Evolutionary conservation across 1,139 yeast genomes (phyloP), one percentile per base, ranked within the genome.

Genomic region (Nakaseomyces sp.): DNA sequence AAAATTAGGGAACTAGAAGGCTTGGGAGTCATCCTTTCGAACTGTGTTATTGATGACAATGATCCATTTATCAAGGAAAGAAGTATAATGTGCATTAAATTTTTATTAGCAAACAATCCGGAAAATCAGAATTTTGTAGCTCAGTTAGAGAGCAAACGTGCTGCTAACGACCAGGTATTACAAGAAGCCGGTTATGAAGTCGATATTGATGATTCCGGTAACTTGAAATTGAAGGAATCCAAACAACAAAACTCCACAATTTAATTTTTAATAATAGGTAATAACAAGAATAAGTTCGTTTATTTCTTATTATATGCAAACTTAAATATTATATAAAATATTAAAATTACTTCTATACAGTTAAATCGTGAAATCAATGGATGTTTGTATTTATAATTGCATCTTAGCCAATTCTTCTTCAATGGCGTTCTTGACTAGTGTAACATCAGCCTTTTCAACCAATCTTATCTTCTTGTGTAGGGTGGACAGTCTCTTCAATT

Each of bases 61-160:
- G 93, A 91, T 56, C 97, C 97, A 0, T 88, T 73, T 57, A 81
- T 91, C 47, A 83, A 86, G 50, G 98, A 91, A 58, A 69, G 93
- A 48, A 76, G 95, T 1, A 83, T 91, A 28, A 65, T 89, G 10
- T 86, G 96, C 55, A 62, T 91, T 37, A 76, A 81, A 51, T 81
- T 79, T 48, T 63, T 88, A 26, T 64, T 91, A 19, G 74, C 76
- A 25, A 69, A 73, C 16, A 91, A 91, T 55, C 55, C 55, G 2
- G 72, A 67, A 41, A 91, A 89, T 58, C 96, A 91, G 63, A 69
- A 71, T 2, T 76, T 87, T 57, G 89, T 91, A 1, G 80, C 85
- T 30, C 58, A 68, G 36, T 54, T 81, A 44, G 85, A 80, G 52
- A 82, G 85, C 0, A 67, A 70, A 45, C 71, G 74, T 22, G 71